phyloP scores from a whole-genome alignment of 495 filamentous ascomycete genomes.

The Aspergillus coremiiformis region DNA sequence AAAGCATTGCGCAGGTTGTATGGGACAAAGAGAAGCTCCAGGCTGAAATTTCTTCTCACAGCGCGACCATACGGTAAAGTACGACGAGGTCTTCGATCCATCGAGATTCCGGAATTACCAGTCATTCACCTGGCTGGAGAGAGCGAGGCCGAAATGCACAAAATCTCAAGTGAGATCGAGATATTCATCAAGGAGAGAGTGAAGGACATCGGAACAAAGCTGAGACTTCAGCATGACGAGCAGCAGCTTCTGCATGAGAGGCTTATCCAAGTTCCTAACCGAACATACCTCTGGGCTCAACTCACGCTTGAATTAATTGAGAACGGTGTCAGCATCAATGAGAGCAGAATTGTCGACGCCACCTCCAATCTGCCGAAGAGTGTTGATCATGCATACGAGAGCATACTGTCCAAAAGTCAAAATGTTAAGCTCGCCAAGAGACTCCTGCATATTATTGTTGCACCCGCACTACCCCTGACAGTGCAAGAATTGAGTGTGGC shows the following conservation, averaged over 20 bases:
- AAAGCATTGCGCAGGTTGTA: slow-evolving; percentile 11
- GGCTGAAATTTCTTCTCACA: slow-evolving; percentile 42
- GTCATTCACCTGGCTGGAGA: slow-evolving; percentile 34
- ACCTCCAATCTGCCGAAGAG: slow-evolving; percentile 17
- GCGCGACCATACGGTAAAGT: slow-evolving; percentile 42
- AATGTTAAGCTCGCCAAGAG: too few species aligned
- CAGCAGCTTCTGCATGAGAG: slow-evolving; percentile 14
- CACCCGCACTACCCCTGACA: too few species aligned
- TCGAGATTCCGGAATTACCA: slow-evolving; percentile 15
- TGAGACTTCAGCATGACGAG: slow-evolving; percentile 15
- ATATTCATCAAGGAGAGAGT: slow-evolving; percentile 30
- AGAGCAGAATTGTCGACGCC: slow-evolving; percentile 10
- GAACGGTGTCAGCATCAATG: slow-evolving; percentile 12
- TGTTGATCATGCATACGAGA: too few species aligned
- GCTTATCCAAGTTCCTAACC: slow-evolving; percentile 21
- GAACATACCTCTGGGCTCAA: slow-evolving; percentile 46
- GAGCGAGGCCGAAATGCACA: slow-evolving; percentile 25
- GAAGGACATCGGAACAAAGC: slow-evolving; percentile 16
- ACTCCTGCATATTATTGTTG: too few species aligned
- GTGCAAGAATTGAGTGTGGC: slow-evolving; percentile 10
- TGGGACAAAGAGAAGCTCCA: neutral
- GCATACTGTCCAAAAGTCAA: too few species aligned
- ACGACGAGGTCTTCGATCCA: slow-evolving; percentile 19
- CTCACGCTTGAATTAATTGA: slow-evolving; percentile 30
- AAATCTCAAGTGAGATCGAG: slow-evolving; percentile 38